phyloP scores from a whole-genome alignment of 345 rosid species.

The Euphorbia lathyris region DNA sequence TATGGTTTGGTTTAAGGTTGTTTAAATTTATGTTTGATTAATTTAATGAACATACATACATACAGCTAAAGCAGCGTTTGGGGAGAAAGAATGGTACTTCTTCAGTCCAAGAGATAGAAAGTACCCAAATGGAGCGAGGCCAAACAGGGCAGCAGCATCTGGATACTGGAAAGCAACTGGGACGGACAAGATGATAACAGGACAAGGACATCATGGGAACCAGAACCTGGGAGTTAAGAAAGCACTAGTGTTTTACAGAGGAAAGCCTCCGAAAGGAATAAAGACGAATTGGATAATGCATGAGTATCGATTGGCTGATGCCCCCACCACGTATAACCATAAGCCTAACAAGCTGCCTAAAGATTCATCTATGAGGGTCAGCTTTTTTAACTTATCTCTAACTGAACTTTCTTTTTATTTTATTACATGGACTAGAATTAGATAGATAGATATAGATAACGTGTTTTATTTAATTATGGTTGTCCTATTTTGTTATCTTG shows the following conservation, averaged over 20 bases:
- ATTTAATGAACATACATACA: not conserved
- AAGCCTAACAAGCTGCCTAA: conserved; percentile 41
- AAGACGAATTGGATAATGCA: conserved; percentile 99
- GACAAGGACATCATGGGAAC: conserved; percentile 18
- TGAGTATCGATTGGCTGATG: conserved; percentile 75
- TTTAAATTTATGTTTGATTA: not conserved
- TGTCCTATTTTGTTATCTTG: not conserved
- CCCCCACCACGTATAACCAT: conserved; percentile 22
- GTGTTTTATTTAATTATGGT: not conserved
- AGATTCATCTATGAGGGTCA: conserved; percentile 85
- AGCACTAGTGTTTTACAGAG: conserved; percentile 89
- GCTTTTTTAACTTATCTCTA: conserved; percentile 9
- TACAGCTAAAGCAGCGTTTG: conserved; percentile 66
- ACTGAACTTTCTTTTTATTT: no score
- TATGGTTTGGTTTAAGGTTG: no score
- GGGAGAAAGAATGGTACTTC: conserved; percentile 99
- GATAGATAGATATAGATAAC: not conserved
- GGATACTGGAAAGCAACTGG: conserved; percentile 99
- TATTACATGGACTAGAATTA: no score
- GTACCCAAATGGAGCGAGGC: conserved; percentile 96
- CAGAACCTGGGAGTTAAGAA: conserved; percentile 86
- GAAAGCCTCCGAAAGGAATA: conserved; percentile 91
- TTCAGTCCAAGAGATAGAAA: conserved; percentile 95
- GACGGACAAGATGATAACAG: conserved; percentile 70
- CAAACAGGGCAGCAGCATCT: conserved; percentile 94